Conservation (phyloP, 139 green algal species). For the Micromonas commoda region DNA sequence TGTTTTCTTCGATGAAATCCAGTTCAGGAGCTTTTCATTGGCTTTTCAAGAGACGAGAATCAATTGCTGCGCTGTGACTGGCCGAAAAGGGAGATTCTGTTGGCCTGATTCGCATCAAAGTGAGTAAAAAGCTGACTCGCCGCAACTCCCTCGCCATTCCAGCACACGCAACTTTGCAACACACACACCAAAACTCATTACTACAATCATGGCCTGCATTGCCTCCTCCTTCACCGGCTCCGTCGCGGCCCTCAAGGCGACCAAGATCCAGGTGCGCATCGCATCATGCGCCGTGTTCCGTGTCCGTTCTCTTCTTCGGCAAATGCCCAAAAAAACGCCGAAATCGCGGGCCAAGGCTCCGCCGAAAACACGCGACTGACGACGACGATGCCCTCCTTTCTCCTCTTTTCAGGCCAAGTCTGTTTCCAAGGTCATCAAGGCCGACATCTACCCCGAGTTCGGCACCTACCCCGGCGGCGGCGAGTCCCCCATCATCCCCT, state of each 20-base stretch:
- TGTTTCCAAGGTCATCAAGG: conserved; percentile 24
- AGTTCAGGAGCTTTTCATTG: no score
- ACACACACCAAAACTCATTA: neutral
- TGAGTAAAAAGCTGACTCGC: neutral
- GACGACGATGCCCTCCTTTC: neutral
- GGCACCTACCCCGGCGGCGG: conserved; percentile 30
- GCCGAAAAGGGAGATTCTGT: no score
- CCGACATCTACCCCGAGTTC: conserved; percentile 32
- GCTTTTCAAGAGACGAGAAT: no score
- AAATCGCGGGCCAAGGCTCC: neutral
- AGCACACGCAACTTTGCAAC: neutral
- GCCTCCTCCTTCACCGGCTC: neutral
- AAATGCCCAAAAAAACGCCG: neutral
- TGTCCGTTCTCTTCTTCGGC: neutral
- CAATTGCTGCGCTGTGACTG: no score
- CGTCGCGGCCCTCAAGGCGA: neutral
- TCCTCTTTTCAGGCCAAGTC: conserved; percentile 13
- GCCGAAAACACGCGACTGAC: neutral
- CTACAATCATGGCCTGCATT: neutral
- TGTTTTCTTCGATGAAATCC: no score
- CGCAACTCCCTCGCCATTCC: neutral
- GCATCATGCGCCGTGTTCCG: neutral
- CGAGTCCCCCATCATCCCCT: conserved; percentile 31
- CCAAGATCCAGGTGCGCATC: neutral
- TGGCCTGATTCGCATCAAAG: no score